A percentile compares a stretch with the other conserved stretches of the same genome.
phyloP scores from a whole-genome alignment of 1,284 basidiomycete genomes.

The Heliocybe sulcata region DNA sequence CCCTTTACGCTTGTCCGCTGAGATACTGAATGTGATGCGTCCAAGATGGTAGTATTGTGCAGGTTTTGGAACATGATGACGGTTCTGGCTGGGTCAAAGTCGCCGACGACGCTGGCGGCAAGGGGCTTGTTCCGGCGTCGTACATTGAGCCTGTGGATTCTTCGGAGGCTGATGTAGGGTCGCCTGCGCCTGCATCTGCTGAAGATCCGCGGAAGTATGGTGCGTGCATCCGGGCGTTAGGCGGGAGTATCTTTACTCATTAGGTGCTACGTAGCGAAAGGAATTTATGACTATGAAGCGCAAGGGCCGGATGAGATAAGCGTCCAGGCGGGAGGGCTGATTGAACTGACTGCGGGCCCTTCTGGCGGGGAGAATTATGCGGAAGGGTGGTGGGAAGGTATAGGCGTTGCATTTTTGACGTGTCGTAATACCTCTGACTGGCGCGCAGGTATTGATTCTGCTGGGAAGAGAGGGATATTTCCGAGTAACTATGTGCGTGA shows the following conservation, averaged over 20 bases:
- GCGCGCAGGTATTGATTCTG: conserved; percentile 46
- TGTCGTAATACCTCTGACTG: conserved; percentile 5
- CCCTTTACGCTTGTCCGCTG: conserved; percentile 6
- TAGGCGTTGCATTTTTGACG: conserved; percentile 5
- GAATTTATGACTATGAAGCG: conserved; percentile 62
- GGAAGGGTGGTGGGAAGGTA: conserved; percentile 83
- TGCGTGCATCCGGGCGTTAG: conserved; percentile 14
- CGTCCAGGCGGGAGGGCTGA: conserved; percentile 50
- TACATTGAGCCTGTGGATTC: conserved; percentile 47
- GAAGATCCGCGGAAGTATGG: conserved; percentile 37
- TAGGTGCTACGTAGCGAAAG: conserved; percentile 44
- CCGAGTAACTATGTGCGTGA: conserved; percentile 76
- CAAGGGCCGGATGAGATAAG: conserved; percentile 65
- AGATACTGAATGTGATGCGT: conserved; percentile 9
- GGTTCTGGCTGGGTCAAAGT: conserved; percentile 86
- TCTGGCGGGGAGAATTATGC: conserved; percentile 57
- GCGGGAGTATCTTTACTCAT: background rate
- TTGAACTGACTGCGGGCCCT: conserved; percentile 57
- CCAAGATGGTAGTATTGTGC: conserved; percentile 52
- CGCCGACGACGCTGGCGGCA: conserved; percentile 41
- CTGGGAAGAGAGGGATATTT: conserved; percentile 69
- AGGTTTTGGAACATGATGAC: conserved; percentile 69
- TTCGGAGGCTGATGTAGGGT: conserved; percentile 9
- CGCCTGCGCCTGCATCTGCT: conserved; percentile 12
- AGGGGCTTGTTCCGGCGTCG: conserved; percentile 73